These are phyloP conservation scores for Aspergillus diversus DNA, from an alignment of 495 filamentous ascomycete genomes.

Conservation along the genomic window DNA sequence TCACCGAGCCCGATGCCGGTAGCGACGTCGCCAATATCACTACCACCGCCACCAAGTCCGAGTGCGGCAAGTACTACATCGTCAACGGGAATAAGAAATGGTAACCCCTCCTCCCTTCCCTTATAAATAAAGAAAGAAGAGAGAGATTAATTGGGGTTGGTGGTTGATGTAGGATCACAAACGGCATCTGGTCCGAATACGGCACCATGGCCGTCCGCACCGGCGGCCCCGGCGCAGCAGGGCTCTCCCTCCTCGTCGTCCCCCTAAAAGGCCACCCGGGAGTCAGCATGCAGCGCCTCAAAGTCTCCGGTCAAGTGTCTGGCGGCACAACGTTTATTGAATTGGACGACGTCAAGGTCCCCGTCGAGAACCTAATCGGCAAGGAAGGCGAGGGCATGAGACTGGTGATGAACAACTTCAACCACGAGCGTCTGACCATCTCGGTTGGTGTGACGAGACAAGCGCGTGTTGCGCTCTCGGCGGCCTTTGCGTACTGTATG, in stretches of 20 bases:
- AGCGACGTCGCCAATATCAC: constrained; percentile 72
- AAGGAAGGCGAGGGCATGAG: constrained; percentile 71
- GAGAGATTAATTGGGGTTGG: no score
- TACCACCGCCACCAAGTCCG: constrained; percentile 65
- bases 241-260: constrained; percentile 68
- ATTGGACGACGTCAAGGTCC: constrained; percentile 73
- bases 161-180: constrained; percentile 63
- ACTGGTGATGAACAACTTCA: constrained; percentile 84
- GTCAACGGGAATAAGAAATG: constrained; percentile 82
- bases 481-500: constrained; percentile 69
- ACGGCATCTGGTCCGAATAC: constrained; percentile 76
- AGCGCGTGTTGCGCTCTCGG: constrained; percentile 63
- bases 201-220: constrained; percentile 77
- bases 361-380: constrained; percentile 70
- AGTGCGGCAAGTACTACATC: constrained; percentile 68
- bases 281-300: constrained; percentile 67
- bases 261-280: constrained; percentile 65
- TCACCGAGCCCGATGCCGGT: constrained; percentile 75
- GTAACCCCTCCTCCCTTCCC: constrained; percentile 33
- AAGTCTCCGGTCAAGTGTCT: constrained; percentile 60
- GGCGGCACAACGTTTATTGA: constrained; percentile 77
- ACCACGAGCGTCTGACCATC: constrained; percentile 74
- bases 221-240: constrained; percentile 61
- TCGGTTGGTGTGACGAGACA: constrained; percentile 63
- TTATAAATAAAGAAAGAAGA: no score